Conservation (phyloP, 106 monocot species). For the Dendrobium nobile region DNA sequence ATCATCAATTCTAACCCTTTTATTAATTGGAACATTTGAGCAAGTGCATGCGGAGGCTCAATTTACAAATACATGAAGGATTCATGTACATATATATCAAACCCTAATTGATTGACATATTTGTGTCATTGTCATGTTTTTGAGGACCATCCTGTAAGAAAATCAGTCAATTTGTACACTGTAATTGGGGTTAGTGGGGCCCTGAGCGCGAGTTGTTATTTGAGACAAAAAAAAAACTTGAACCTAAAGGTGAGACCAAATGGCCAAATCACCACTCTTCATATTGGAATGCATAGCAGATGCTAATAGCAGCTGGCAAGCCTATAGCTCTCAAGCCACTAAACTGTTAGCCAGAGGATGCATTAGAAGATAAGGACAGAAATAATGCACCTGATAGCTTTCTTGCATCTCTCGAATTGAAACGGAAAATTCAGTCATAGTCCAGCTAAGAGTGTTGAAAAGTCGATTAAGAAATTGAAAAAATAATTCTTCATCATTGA, state of each 20-base stretch:
- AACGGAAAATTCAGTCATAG: slow-evolving; percentile 96
- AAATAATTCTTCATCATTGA: slow-evolving; percentile 66
- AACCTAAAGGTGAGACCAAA: neutral
- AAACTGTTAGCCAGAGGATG: neutral
- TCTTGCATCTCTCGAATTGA: slow-evolving; percentile 94
- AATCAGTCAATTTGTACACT: neutral
- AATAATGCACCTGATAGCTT: slow-evolving; percentile 54
- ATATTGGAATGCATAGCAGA: neutral
- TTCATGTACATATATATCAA: neutral
- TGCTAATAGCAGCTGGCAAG: neutral
- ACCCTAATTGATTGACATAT: neutral
- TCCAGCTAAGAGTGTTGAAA: slow-evolving; percentile 98
- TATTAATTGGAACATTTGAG: neutral
- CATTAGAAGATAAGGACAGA: neutral
- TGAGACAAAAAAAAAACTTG: neutral
- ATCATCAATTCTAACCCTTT: neutral
- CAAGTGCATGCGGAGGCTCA: neutral
- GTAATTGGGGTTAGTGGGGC: neutral
- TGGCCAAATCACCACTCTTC: neutral
- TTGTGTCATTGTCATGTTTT: neutral
- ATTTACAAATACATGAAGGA: neutral
- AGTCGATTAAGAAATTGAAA: slow-evolving; percentile 87
- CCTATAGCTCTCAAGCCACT: neutral
- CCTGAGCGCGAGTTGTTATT: neutral
- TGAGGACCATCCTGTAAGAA: too few species aligned